Conservation (phyloP, 2,329 filamentous ascomycete species). For the Pestalotiopsis sp. region DNA sequence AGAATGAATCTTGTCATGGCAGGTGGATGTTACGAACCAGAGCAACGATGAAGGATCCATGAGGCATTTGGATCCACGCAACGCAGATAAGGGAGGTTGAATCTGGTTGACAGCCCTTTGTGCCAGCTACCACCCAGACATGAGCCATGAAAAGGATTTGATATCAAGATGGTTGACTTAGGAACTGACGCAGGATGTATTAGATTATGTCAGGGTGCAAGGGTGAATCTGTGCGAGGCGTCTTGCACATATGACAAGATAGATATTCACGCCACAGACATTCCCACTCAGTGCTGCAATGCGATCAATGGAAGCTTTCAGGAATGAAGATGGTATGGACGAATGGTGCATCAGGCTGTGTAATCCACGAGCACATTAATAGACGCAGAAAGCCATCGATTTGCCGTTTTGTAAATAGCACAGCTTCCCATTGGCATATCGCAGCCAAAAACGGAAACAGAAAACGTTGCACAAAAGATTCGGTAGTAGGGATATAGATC, state of each 20-base stretch:
- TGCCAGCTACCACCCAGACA: not conserved
- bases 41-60: not conserved
- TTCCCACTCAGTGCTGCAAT: not conserved
- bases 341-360: not conserved
- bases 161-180: not conserved
- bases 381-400: not conserved
- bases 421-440: not conserved
- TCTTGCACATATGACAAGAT: not conserved
- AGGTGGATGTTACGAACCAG: slow-evolving; percentile 67
- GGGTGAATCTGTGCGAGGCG: not conserved
- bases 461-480: not conserved
- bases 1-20: slow-evolving; percentile 93
- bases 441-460: not conserved
- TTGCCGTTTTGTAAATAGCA: not conserved
- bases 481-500: no score
- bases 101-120: not conserved
- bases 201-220: not conserved
- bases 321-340: not conserved
- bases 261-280: not conserved
- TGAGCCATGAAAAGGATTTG: not conserved
- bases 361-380: not conserved
- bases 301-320: not conserved
- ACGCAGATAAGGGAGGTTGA: not conserved
- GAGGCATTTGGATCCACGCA: not conserved
- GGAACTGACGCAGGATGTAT: no score